These are phyloP conservation scores for Endocladia muricata DNA, from an alignment of 31 red algal genomes.

Conservation along the genomic window DNA sequence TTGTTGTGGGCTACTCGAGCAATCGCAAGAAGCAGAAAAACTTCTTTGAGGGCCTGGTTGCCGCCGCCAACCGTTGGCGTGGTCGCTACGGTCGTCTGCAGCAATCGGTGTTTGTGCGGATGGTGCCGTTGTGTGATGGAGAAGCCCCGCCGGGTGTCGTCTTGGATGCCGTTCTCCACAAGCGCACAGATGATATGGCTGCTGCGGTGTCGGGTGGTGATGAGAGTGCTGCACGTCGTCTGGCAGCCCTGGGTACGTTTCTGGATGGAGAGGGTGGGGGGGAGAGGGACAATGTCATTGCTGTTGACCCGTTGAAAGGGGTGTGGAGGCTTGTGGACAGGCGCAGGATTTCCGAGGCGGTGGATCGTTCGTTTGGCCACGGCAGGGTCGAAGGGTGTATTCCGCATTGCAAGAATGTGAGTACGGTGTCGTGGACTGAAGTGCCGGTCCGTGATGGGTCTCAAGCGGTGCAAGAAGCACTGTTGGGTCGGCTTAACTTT, in stretches of 20 bases:
- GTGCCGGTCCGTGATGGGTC: not conserved
- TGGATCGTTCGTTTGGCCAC: constrained; percentile 9
- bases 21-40: constrained; percentile 30
- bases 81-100: constrained; percentile 7
- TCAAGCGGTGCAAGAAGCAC: not conserved
- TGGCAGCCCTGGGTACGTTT: not conserved
- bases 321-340: constrained; percentile 41
- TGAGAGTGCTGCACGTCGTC: not conserved
- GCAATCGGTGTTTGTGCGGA: not conserved
- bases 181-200: constrained; percentile 55
- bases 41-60: constrained; percentile 24
- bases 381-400: not conserved
- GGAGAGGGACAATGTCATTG: not conserved
- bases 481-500: not conserved
- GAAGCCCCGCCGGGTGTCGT: not conserved
- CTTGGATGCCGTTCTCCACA: constrained; percentile 37
- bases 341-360: constrained; percentile 11
- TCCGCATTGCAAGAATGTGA: not conserved
- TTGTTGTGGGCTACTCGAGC: constrained; percentile 28
- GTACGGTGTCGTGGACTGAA: not conserved
- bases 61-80: constrained; percentile 2
- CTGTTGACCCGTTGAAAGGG: constrained; percentile 22
- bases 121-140: not conserved
- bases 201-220: constrained; percentile 5
- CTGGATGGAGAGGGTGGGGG: not conserved